phyloP scores from a whole-genome alignment of 2,329 filamentous ascomycete species.

The Monilinia vaccinii-corymbosi region DNA sequence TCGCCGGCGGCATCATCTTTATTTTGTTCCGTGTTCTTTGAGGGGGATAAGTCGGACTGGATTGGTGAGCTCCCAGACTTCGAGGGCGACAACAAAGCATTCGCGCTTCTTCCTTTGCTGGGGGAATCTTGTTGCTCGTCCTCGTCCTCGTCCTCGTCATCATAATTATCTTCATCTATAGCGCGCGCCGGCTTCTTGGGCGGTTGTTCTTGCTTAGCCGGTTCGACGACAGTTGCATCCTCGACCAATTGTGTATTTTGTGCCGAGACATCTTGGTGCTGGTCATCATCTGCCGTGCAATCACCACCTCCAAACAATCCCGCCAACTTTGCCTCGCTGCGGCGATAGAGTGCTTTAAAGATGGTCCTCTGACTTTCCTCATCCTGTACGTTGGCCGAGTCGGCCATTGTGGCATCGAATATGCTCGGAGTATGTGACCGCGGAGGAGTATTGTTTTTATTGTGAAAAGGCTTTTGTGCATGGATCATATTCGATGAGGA shows the following conservation, averaged over 20 bases:
- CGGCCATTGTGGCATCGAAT: slow-evolving; percentile 35
- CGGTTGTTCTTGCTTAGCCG: slow-evolving; percentile 37
- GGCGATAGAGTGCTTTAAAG: slow-evolving; percentile 70
- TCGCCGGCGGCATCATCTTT: slow-evolving; percentile 41
- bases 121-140: slow-evolving; percentile 44
- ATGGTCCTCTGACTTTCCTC: slow-evolving; percentile 62
- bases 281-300: slow-evolving; percentile 16
- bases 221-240: slow-evolving; percentile 41
- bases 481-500: slow-evolving; percentile 42
- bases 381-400: slow-evolving; percentile 45
- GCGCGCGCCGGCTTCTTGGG: slow-evolving; percentile 65
- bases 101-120: slow-evolving; percentile 40
- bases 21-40: slow-evolving; percentile 45
- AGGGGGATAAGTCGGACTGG: slow-evolving; percentile 40
- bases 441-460: slow-evolving; percentile 48
- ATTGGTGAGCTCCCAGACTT: slow-evolving; percentile 61
- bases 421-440: slow-evolving; percentile 25
- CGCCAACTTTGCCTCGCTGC: slow-evolving; percentile 67
- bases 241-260: slow-evolving; percentile 34
- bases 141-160: slow-evolving; percentile 66
- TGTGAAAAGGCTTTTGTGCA: slow-evolving; percentile 41
- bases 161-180: slow-evolving; percentile 80
- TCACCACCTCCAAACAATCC: slow-evolving; percentile 54
- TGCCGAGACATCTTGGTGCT: slow-evolving; percentile 25
- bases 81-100: slow-evolving; percentile 54